Base-by-base conservation (phyloP, 306 rosid species). In the Sphenostylis stenocarpa region DNA sequence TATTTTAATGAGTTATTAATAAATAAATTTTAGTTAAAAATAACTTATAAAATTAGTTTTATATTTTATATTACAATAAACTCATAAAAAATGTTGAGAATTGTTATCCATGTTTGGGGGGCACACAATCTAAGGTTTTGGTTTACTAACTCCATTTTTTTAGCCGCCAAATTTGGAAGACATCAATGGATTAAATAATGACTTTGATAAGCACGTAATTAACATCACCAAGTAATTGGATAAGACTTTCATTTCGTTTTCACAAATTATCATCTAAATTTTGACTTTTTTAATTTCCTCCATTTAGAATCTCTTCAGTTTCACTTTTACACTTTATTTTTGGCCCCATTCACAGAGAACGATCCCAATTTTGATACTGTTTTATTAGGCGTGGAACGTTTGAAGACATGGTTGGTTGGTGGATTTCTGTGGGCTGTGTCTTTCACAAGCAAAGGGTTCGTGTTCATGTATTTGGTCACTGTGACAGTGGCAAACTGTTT, bases 391-490 rank as follows among this genome's bases (percentile, higher is more conserved):
- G 58, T 44, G 66, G 24, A 57, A 82, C 44, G 15, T 72, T 53
- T 45, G 8, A 49, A 71, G 58, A 62, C 34, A 36, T 2, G 76
- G 82, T 72, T 38, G 43, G 43, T 52, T 56, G 75, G 76, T 57
- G 76, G 17, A 10, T 64, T 72, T 70, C 56, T 77, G 60, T 82
- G 78, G 80, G 83, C 68, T 20, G 53, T 72, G 53, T 48, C 70
- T 63, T 77, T 71, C 48, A 53, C 48, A 65, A 65, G 29, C n/a
- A n/a, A n/a, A n/a, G n/a, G n/a, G 28, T 26, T 26, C 28, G 2
- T 26, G 15, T 53, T 53, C 57, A 13, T 75, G 63, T 10, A 43
- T 56, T 26, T 24, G 17, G 24, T 53, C 74, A 17, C 2, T 55
- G 66, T 36, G 55, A 10, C 9, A 6, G 26, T 62, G 15, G 7